Percentiles rank a stretch among this genome's conserved stretches.
Conservation (phyloP, 164 flowering plant species). For the Magnolia officinalis region DNA sequence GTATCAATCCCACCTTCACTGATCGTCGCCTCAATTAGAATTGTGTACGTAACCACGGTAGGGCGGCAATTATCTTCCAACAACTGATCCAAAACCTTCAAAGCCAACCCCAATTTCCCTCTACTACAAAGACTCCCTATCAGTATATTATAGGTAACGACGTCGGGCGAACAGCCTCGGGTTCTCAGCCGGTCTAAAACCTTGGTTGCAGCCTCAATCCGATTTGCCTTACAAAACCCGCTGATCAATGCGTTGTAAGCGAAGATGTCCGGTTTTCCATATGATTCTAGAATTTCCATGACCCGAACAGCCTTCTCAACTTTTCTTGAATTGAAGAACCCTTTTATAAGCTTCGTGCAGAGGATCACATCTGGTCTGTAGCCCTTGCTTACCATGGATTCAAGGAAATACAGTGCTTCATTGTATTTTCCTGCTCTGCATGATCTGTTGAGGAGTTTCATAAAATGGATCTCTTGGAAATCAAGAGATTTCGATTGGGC, state of each 20-base stretch:
- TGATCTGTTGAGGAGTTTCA: conserved; percentile 59
- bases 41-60: conserved; percentile 69
- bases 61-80: conserved; percentile 56
- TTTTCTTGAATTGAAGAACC: conserved; percentile 46
- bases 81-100: conserved; percentile 53
- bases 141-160: conserved; percentile 75
- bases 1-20: conserved; percentile 44
- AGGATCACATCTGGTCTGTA: conserved; percentile 65
- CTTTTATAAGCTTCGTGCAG: conserved; percentile 78
- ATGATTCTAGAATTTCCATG: conserved; percentile 57
- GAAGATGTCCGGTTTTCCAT: conserved; percentile 64
- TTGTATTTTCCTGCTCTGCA: conserved; percentile 55
- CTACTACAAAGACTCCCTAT: conserved; percentile 72
- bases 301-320: conserved; percentile 54
- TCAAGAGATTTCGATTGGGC: conserved; percentile 34
- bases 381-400: conserved; percentile 55
- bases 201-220: conserved; percentile 40
- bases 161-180: conserved; percentile 55
- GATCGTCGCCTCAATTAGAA: conserved; percentile 68
- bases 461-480: conserved; percentile 49
- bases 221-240: conserved; percentile 65
- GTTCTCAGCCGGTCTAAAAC: conserved; percentile 49
- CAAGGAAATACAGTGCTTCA: conserved; percentile 65
- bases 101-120: conserved; percentile 55
- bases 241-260: conserved; percentile 70